Evolutionary conservation across 148 eudicot species (phyloP), one percentile per base, ranked within the genome.

Genomic region (Drosera capensis): DNA sequence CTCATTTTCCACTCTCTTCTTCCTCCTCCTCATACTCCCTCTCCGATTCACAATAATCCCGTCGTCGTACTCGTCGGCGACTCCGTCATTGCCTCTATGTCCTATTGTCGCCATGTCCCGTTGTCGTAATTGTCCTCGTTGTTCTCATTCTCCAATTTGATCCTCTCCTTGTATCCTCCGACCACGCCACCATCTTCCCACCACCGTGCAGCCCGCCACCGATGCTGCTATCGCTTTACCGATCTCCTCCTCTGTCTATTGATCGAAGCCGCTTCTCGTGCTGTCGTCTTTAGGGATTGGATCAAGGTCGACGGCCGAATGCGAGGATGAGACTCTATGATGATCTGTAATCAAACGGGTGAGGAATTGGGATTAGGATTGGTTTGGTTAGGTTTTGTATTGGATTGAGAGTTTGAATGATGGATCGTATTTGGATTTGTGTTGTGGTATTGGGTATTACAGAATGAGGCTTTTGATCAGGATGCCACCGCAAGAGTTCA

Each of bases 271-370:
- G 13, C 6, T 41, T 58, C 25, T 72, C 75, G 7, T n/a, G n/a
- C n/a, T 83, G 97, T 22, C 77, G 45, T 13, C 87, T 88, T 42
- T 71, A 59, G 14, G 56, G 46, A 43, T 70, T 73, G 19, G 29
- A 60, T 3, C 26, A 55, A 7, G n/a, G n/a, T n/a, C 54, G n/a
- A 44, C 57, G 31, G 25, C 50, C 77, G 13, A 84, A 63, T 43
- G 87, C 95, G 24, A 77, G 76, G 26, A 90, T 81, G 95, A 48
- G 62, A 14, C 87, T 90, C 52, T 69, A 73, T 48, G 99, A 90
- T 46, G 95, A 84, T 73, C 88, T 90, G 43, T 72, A 78, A 5
- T 52, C 65, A 38, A 80, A 78, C 56, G 95, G 99, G 99, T 88
- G 24, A 14, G 40, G n/a, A n/a, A 15, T 12, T 26, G 25, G 20